Base-by-base conservation (phyloP, 768 basidiomycete genomes). In the Lentinula edodes region DNA sequence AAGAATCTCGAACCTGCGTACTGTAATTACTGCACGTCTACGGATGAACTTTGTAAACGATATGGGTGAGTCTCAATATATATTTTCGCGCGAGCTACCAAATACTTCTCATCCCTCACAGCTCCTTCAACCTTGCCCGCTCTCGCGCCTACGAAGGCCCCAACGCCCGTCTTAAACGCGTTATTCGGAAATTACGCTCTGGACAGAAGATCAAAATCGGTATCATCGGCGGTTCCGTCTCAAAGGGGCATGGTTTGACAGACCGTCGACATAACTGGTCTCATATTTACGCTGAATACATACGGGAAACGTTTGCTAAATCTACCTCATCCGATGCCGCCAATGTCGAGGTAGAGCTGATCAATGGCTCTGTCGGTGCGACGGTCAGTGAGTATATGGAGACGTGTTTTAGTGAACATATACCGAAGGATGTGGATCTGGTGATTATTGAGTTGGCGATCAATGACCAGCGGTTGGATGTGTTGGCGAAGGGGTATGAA, bases 61-160 rank as follows among this genome's bases (percentile, higher is more conserved):
- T 56, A 56, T 15, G 55, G 55, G 46, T 48, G 46, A 20, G 55
- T 45, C 28, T 28, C 13, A n/a, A 6, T 53, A 35, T 15, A 32
- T 23, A 9, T 9, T 20, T 23, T 6, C 16, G n/a, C 9, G 3
- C 46, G 3, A 10, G 3, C 46, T 20, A 8, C 7, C 18, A 5
- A 18, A 5, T 43, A 10, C 41, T 20, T 41, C 5, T 23, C 23
- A 15, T 28, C 23, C 38, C 13, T 39, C 6, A 7, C 18, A 56
- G 55, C 39, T 41, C 55, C 9, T 56, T 42, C 23, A 56, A 56
- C 20, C 23, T 56, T 6, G 55, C 55, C 15, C 55, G 55, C 18
- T 56, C 55, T 10, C 55, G 55, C 23, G 55, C 55, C 39, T 56
- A 56, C 28, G 55, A 56, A 56, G 55, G 55, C 10, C 55, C 55